Conservation (phyloP, 139 green algal genomes). For the Tetradesmus obliquus region DNA sequence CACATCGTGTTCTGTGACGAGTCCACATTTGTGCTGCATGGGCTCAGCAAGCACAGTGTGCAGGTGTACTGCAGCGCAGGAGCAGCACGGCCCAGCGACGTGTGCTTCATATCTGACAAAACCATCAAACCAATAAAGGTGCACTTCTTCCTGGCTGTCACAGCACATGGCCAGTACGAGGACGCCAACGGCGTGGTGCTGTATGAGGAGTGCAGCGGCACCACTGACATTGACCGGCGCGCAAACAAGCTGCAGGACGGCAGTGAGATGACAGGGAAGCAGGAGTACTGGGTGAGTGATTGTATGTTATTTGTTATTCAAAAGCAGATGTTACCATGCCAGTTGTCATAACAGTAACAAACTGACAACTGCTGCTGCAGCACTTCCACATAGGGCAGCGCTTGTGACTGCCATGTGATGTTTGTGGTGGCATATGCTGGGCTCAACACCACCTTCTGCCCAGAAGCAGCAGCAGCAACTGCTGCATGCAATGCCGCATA, state of each 20-base stretch:
- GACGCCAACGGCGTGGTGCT: neutral
- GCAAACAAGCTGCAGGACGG: neutral
- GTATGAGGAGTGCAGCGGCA: constrained; percentile 11
- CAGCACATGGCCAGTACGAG: neutral
- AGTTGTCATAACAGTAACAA: neutral
- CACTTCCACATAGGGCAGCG: neutral
- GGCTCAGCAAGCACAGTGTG: neutral
- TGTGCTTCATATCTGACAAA: constrained; percentile 1
- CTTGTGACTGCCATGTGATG: neutral
- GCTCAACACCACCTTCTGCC: neutral
- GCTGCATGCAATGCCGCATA: neutral
- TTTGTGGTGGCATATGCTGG: neutral
- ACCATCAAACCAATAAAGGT: neutral
- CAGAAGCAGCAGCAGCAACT: neutral
- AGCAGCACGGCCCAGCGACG: neutral
- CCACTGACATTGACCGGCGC: neutral
- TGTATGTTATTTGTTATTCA: neutral
- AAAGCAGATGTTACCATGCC: neutral
- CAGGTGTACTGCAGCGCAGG: constrained; percentile 5
- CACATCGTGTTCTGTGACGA: constrained; percentile 7
- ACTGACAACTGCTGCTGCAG: neutral
- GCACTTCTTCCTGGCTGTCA: constrained; percentile 28
- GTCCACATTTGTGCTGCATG: constrained; percentile 1
- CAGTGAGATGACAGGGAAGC: neutral
- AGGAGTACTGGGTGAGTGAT: neutral